phyloP scores from a whole-genome alignment of 768 basidiomycete genomes.

The Calvatia gigantea region DNA sequence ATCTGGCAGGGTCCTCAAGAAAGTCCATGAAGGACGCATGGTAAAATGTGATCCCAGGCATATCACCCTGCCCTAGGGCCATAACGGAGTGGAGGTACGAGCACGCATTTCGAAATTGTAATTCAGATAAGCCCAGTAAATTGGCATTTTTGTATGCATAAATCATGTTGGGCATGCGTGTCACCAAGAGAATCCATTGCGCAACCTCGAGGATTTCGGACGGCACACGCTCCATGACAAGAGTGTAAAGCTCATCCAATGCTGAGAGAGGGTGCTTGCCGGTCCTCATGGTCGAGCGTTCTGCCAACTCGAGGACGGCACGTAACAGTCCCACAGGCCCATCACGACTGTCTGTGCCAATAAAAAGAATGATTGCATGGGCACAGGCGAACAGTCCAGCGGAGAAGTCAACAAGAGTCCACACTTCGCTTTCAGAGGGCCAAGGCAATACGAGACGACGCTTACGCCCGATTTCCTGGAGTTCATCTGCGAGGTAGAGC shows the following conservation, averaged over 20 bases:
- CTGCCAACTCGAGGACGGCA: not conserved
- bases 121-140: not conserved
- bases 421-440: not conserved
- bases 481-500: slow-evolving; percentile 4
- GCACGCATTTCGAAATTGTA: not conserved
- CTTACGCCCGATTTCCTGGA: not conserved
- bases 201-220: not conserved
- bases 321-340: not conserved
- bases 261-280: not conserved
- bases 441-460: not conserved
- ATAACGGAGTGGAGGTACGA: not conserved
- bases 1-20: not conserved
- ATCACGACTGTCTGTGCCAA: not conserved
- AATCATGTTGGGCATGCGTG: not conserved
- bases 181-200: not conserved
- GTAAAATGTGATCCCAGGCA: not conserved
- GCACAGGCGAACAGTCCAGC: slow-evolving; percentile 6
- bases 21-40: not conserved
- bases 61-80: not conserved
- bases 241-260: not conserved
- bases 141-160: not conserved
- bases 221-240: not conserved
- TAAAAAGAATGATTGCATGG: slow-evolving; percentile 1
- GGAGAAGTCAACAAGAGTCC: slow-evolving; percentile 2
- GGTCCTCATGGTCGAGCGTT: not conserved